These are phyloP conservation scores for Kazachstania psychrophila DNA, from an alignment of 805 yeast species.

Conservation along the genomic window DNA sequence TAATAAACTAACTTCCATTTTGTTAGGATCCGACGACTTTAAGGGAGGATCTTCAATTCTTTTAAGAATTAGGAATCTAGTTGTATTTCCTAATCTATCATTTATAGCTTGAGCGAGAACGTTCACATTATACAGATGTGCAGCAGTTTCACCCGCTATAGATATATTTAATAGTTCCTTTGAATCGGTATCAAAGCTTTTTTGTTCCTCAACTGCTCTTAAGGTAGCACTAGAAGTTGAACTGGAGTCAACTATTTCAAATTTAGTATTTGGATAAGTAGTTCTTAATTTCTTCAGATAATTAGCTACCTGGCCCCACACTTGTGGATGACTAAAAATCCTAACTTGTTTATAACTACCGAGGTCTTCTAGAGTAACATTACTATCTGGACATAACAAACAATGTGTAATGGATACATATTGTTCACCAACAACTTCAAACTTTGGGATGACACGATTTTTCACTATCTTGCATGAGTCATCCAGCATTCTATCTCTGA, in stretches of 20 bases:
- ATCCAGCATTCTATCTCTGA: constrained; percentile 50
- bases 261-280: constrained; percentile 25
- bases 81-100: constrained; percentile 68
- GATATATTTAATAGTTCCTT: constrained; percentile 46
- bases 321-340: constrained; percentile 92
- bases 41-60: constrained; percentile 17
- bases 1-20: constrained; percentile 38
- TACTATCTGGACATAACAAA: constrained; percentile 38
- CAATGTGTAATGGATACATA: constrained; percentile 78
- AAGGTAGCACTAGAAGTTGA: constrained; percentile 86
- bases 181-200: constrained; percentile 20
- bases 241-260: constrained; percentile 51
- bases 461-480: constrained; percentile 1
- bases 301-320: constrained; percentile 81
- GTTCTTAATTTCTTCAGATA: constrained; percentile 39
- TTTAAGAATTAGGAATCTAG: constrained; percentile 70
- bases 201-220: constrained; percentile 33
- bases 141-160: constrained; percentile 63
- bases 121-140: constrained; percentile 48
- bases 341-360: constrained; percentile 35
- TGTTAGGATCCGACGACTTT: neutral
- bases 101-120: constrained; percentile 52
- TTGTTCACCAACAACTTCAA: constrained; percentile 64
- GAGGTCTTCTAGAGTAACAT: constrained; percentile 11
- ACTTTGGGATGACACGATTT: constrained; percentile 27